These are phyloP conservation scores for Rhizopus sp. DNA, from an alignment of 371 early-diverging fungal genomes.

Conservation along the genomic window DNA sequence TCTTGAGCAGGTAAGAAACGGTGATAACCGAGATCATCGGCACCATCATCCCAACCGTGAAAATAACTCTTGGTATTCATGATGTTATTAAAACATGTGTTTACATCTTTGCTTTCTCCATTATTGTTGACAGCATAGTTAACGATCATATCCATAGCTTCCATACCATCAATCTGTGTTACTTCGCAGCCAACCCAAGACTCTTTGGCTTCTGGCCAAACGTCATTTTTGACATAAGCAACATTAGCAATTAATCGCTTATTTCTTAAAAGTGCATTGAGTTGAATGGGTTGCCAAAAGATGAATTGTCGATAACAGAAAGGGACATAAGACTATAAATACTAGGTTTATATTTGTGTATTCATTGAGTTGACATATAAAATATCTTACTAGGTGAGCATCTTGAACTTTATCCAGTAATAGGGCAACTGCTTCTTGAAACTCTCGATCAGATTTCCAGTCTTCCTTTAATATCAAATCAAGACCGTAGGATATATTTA, in stretches of 20 bases:
- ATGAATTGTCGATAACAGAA: conserved; percentile 55
- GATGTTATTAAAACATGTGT: conserved; percentile 54
- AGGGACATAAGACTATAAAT: conserved; percentile 44
- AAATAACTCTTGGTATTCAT: conserved; percentile 58
- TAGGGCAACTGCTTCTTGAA: conserved; percentile 52
- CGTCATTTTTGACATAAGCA: conserved; percentile 51
- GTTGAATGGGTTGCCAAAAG: conserved; percentile 56
- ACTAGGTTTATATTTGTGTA: too few species aligned
- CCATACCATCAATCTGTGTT: conserved; percentile 47
- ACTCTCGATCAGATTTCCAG: conserved; percentile 49
- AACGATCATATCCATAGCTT: conserved; percentile 53
- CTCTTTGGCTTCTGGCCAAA: conserved; percentile 50
- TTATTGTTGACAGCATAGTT: conserved; percentile 59
- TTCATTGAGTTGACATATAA: background rate
- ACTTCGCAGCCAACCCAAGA: conserved; percentile 53
- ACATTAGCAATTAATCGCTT: conserved; percentile 45
- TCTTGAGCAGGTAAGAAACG: conserved; percentile 57
- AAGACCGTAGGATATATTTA: conserved; percentile 45
- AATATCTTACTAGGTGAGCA: conserved; percentile 43
- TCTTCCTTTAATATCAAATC: conserved; percentile 44
- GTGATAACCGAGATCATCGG: conserved; percentile 57
- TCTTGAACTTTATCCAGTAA: conserved; percentile 54
- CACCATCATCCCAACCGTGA: conserved; percentile 59
- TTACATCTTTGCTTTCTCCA: conserved; percentile 56
- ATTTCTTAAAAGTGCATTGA: conserved; percentile 47